These are phyloP conservation scores for Phytophthora quininea DNA, from an alignment of 352 stramenopile genomes.

Conservation along the genomic window DNA sequence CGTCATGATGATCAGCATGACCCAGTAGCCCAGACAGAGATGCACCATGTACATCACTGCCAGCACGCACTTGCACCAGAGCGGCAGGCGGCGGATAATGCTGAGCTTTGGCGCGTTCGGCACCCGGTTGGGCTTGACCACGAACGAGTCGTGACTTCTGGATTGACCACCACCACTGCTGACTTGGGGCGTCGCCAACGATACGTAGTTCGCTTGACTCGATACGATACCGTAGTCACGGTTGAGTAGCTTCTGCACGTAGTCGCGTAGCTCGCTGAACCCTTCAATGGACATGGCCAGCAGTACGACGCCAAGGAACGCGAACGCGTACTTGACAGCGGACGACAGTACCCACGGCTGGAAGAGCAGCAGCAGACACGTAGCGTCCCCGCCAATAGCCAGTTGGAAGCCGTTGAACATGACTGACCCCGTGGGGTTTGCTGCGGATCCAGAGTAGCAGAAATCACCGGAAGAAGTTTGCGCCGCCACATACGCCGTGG, in stretches of 20 bases:
- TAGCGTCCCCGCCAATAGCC: conserved; percentile 58
- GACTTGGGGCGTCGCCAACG: conserved; percentile 46
- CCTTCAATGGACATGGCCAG: conserved; percentile 73
- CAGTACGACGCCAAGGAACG: conserved; percentile 73
- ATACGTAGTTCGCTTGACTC: conserved; percentile 62
- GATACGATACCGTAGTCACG: conserved; percentile 58
- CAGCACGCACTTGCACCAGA: conserved; percentile 67
- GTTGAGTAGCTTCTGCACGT: conserved; percentile 53
- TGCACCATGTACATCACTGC: conserved; percentile 78
- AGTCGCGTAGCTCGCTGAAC: conserved; percentile 61
- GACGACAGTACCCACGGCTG: conserved; percentile 77
- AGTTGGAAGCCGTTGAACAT: conserved; percentile 89
- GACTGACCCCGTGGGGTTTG: conserved; percentile 56
- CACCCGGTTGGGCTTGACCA: conserved; percentile 29
- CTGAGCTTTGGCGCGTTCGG: conserved; percentile 34
- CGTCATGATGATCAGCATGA: conserved; percentile 90
- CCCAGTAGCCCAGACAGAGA: conserved; percentile 77
- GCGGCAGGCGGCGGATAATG: conserved; percentile 57
- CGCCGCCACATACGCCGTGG: conserved; percentile 48
- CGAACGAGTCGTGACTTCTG: conserved; percentile 23
- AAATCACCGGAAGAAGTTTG: conserved; percentile 45
- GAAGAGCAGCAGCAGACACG: conserved; percentile 81
- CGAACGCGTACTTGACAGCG: conserved; percentile 74
- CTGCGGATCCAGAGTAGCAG: conserved; percentile 51
- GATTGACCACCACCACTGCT: conserved; percentile 15